Conservation (phyloP, 768 basidiomycete genomes). For the Tulasnella calospora region DNA sequence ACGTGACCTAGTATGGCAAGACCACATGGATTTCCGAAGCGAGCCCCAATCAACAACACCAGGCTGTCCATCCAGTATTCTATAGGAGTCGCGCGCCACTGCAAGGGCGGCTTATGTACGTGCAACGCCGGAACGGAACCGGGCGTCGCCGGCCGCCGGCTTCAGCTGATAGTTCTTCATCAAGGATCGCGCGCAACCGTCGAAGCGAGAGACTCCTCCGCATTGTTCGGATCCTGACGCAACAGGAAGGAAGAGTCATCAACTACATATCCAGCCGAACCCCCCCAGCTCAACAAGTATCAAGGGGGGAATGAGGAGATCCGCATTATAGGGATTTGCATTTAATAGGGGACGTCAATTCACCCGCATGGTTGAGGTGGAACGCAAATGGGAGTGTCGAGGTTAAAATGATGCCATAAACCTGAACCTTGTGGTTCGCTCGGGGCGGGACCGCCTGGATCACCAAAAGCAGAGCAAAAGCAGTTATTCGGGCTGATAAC, state of each 20-base stretch:
- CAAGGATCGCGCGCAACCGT: neutral
- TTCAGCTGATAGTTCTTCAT: neutral
- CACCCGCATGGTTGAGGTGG: neutral
- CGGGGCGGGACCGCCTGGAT: neutral
- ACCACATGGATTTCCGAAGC: neutral
- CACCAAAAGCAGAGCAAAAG: neutral
- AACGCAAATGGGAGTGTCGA: neutral
- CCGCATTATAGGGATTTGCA: neutral
- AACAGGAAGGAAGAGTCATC: neutral
- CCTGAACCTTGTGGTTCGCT: neutral
- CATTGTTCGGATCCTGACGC: neutral
- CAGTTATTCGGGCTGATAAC: neutral
- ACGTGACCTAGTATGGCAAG: neutral
- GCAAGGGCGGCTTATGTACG: neutral
- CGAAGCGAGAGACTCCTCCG: neutral
- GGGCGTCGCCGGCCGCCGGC: neutral
- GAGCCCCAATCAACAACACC: neutral
- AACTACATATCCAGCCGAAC: too few species aligned
- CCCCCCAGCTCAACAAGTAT: neutral
- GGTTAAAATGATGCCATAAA: conserved; percentile 7
- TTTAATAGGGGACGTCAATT: neutral
- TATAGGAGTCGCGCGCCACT: neutral
- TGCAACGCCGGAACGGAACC: neutral
- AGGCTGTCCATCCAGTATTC: neutral
- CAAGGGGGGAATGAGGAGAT: neutral